phyloP scores from a whole-genome alignment of 306 rosid genomes.

The Chamaecrista fasciculata region DNA sequence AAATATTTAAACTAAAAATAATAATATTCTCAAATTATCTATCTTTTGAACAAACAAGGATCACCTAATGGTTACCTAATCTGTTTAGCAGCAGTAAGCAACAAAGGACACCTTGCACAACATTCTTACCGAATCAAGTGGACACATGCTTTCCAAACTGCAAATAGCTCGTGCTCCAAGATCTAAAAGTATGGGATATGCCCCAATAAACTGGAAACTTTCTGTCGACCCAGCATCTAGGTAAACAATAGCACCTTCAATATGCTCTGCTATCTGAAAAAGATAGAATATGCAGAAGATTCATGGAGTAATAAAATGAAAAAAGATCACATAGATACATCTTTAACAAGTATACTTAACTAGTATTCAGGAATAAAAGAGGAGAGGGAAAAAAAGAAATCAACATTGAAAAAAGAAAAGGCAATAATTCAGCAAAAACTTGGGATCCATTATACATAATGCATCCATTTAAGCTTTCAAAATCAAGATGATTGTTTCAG shows the following conservation, averaged over 20 bases:
- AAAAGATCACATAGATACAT: conserved; percentile 6
- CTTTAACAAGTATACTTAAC: not conserved
- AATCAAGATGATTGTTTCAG: not conserved
- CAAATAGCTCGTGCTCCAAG: conserved; percentile 73
- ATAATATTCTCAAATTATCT: conserved; percentile 2
- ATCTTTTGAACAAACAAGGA: not conserved
- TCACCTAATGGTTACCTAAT: conserved; percentile 11
- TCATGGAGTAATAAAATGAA: not conserved
- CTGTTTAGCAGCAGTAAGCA: not conserved
- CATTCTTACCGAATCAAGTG: conserved; percentile 61
- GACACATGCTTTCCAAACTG: conserved; percentile 56
- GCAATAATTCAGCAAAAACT: not conserved
- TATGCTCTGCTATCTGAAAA: conserved; percentile 69
- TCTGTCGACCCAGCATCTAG: conserved; percentile 82
- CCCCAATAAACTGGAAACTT: conserved; percentile 78
- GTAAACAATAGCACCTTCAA: conserved; percentile 71
- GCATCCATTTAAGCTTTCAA: not conserved
- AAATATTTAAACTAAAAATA: not conserved
- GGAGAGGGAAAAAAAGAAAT: too few relatives aligned
- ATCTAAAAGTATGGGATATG: conserved; percentile 65
- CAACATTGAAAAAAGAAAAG: not conserved
- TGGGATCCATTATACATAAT: not conserved
- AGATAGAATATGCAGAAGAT: not conserved
- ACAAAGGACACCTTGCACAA: conserved; percentile 1
- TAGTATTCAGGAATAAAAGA: conserved; percentile 3